phyloP scores from a whole-genome alignment of 2,329 filamentous ascomycete genomes.

The Cordyceps javanica region DNA sequence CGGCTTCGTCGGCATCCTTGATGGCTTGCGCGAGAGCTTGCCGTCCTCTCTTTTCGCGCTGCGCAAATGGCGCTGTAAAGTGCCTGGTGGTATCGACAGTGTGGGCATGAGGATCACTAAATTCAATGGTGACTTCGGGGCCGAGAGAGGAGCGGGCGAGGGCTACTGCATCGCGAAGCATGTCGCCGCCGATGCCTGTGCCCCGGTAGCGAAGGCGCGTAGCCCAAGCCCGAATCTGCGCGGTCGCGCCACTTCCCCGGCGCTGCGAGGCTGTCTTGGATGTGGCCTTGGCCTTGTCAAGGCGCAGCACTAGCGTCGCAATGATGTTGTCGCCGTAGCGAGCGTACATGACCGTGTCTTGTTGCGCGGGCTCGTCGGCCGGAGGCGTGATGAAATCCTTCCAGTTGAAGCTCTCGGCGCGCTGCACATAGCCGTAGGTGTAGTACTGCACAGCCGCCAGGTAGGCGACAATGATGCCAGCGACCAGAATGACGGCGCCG shows the following conservation, averaged over 20 bases:
- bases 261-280: neutral
- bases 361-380: constrained; percentile 21
- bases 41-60: constrained; percentile 47
- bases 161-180: constrained; percentile 66
- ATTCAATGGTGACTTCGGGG: constrained; percentile 54
- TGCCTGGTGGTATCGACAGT: constrained; percentile 49
- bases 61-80: constrained; percentile 54
- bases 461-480: constrained; percentile 56
- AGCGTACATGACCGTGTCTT: constrained; percentile 57
- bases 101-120: constrained; percentile 74
- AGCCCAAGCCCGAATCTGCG: constrained; percentile 74
- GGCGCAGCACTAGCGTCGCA: constrained; percentile 60
- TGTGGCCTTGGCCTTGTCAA: constrained; percentile 33
- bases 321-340: constrained; percentile 62
- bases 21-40: constrained; percentile 33
- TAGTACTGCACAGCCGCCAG: constrained; percentile 55
- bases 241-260: constrained; percentile 44
- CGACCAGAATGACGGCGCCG: constrained; percentile 47
- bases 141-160: constrained; percentile 59
- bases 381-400: constrained; percentile 45
- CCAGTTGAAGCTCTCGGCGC: constrained; percentile 58
- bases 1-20: constrained; percentile 12
- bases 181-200: constrained; percentile 62
- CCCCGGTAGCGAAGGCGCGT: constrained; percentile 63
- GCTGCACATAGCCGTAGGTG: constrained; percentile 55